Conservation (phyloP, 2,329 filamentous ascomycete species). For the Volutella citrinella region DNA sequence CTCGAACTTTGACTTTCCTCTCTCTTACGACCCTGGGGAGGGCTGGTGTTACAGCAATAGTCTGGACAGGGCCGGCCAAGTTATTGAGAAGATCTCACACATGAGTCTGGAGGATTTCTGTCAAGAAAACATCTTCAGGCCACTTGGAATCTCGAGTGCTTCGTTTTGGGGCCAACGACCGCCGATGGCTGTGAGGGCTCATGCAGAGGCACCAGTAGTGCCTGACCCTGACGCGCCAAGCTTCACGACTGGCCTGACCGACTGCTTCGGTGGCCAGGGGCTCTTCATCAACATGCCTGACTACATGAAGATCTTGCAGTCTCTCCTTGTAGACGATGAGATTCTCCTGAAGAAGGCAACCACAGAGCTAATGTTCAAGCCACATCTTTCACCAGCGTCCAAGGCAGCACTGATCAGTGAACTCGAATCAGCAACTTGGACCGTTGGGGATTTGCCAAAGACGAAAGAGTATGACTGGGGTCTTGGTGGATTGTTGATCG, state of each 20-base stretch:
- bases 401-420: background rate
- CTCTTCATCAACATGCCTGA: background rate
- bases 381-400: background rate
- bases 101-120: too few relatives aligned
- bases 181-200: too few relatives aligned
- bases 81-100: too few relatives aligned
- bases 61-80: background rate
- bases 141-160: too few relatives aligned
- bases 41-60: background rate
- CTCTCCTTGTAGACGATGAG: background rate
- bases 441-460: background rate
- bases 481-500: background rate
- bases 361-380: background rate
- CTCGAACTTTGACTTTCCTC: background rate
- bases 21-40: background rate
- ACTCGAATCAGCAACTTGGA: background rate
- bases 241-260: background rate
- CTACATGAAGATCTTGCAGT: background rate
- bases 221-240: too few relatives aligned
- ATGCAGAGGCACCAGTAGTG: too few relatives aligned
- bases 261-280: background rate
- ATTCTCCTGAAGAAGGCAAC: background rate
- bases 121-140: too few relatives aligned
- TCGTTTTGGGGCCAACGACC: too few relatives aligned
- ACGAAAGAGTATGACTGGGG: background rate